Percentiles rank a stretch among this genome's conserved stretches.
Evolutionary conservation across 139 green algal genomes (phyloP).

Genomic region (Haematococcus sp.): DNA sequence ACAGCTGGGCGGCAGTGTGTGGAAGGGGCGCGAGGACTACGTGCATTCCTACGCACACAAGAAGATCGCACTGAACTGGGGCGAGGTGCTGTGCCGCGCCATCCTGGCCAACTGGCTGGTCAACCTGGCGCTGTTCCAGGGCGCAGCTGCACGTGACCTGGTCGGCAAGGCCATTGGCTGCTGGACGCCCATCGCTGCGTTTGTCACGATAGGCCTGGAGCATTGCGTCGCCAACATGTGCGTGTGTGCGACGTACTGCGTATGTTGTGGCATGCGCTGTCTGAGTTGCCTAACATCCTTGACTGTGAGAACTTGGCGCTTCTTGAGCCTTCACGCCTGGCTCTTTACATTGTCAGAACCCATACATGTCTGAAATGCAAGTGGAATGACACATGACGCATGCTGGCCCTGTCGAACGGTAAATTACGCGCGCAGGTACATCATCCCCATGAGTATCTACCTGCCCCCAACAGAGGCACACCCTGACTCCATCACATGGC

Average conservation of each 20-base stretch:
- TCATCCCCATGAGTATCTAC: slow-evolving; percentile 43
- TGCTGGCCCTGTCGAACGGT: too few relatives aligned
- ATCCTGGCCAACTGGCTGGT: slow-evolving; percentile 89
- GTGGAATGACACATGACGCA: too few relatives aligned
- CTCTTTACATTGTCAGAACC: too few relatives aligned
- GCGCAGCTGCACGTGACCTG: slow-evolving; percentile 43
- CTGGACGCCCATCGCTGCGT: slow-evolving; percentile 65
- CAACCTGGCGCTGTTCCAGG: slow-evolving; percentile 75
- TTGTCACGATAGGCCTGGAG: slow-evolving; percentile 72
- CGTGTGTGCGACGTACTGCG: too few relatives aligned
- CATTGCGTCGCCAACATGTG: slow-evolving; percentile 71
- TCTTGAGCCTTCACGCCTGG: too few relatives aligned
- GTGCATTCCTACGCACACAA: slow-evolving; percentile 32
- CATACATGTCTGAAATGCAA: too few relatives aligned
- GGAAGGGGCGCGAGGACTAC: slow-evolving; percentile 13
- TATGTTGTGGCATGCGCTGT: too few relatives aligned
- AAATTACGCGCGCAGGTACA: too few relatives aligned
- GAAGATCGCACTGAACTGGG: slow-evolving; percentile 28
- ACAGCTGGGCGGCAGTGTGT: too few relatives aligned
- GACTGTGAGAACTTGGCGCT: too few relatives aligned
- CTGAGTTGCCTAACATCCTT: too few relatives aligned
- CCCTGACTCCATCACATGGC: slow-evolving; percentile 12
- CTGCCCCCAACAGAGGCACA: neutral
- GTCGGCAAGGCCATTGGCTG: slow-evolving; percentile 66
- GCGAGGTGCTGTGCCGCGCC: slow-evolving; percentile 49